These are phyloP conservation scores for Trichoderma simmonsii DNA, from an alignment of 2,329 filamentous ascomycete genomes.

Conservation along the genomic window DNA sequence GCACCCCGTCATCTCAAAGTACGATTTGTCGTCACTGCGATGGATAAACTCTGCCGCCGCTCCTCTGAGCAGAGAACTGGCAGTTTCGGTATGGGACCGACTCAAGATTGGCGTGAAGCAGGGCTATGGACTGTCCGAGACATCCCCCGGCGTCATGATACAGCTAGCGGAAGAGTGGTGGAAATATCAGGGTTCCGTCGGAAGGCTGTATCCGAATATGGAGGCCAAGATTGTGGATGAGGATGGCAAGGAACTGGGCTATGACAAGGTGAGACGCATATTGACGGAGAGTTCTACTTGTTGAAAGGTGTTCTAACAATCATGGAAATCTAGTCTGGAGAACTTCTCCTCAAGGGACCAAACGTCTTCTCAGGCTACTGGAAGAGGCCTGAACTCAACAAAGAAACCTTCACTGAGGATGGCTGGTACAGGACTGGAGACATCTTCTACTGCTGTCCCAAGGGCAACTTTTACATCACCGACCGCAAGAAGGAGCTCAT, in stretches of 20 bases:
- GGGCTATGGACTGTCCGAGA: conserved; percentile 88
- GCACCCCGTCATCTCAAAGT: conserved; percentile 72
- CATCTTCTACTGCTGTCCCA: conserved; percentile 71
- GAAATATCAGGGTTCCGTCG: conserved; percentile 72
- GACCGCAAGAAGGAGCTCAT: conserved; percentile 73
- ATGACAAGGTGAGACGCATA: conserved; percentile 40
- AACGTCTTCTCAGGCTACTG: conserved; percentile 79
- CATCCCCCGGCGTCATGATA: conserved; percentile 72
- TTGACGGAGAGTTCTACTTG: background rate
- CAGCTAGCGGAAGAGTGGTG: conserved; percentile 76
- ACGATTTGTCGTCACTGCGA: conserved; percentile 73
- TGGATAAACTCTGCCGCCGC: conserved; percentile 89
- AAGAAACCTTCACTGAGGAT: conserved; percentile 67
- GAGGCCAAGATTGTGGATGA: conserved; percentile 75
- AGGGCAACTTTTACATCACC: conserved; percentile 85
- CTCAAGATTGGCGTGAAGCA: conserved; percentile 83
- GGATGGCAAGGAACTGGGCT: conserved; percentile 52
- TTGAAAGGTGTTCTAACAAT: background rate
- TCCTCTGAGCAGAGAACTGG: conserved; percentile 76
- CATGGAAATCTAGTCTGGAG: conserved; percentile 45
- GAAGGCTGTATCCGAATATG: conserved; percentile 74
- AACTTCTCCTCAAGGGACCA: conserved; percentile 74
- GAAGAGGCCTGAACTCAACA: conserved; percentile 68
- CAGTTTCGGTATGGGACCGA: conserved; percentile 69
- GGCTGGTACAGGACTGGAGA: conserved; percentile 92